These are phyloP conservation scores for Kwoniella botswanensis DNA, from an alignment of 768 basidiomycete species.

Conservation along the genomic window DNA sequence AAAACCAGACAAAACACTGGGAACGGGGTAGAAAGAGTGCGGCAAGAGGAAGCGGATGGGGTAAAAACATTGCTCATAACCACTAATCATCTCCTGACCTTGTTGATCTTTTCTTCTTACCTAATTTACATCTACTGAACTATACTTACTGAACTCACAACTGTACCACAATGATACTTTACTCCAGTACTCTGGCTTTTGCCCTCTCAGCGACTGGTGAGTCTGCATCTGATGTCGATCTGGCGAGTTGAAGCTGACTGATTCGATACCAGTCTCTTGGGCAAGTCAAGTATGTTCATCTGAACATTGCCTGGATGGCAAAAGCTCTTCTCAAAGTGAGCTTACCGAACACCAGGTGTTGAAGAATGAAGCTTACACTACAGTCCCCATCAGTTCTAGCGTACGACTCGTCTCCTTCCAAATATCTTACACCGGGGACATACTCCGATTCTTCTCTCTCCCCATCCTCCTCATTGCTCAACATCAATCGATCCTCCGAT, in stretches of 20 bases:
- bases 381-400: constrained; percentile 23
- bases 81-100: neutral
- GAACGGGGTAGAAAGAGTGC: neutral
- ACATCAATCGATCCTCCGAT: neutral
- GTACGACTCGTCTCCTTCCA: constrained; percentile 2
- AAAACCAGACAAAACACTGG: neutral
- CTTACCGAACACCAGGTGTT: neutral
- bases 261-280: constrained; percentile 5
- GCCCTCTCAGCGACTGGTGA: constrained; percentile 12
- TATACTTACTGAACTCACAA: neutral
- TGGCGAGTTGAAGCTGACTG: neutral
- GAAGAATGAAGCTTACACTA: neutral
- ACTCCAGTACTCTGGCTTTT: constrained; percentile 13
- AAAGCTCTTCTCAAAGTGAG: constrained; percentile 26
- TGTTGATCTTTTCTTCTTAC: neutral
- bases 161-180: neutral
- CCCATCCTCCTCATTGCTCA: constrained; percentile 25
- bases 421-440: constrained; percentile 25
- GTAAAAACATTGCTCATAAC: neutral
- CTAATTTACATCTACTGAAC: neutral
- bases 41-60: neutral
- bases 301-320: constrained; percentile 31
- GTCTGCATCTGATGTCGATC: neutral
- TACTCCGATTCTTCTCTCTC: constrained; percentile 22
- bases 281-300: constrained; percentile 32